Conservation (phyloP, 2,329 filamentous ascomycete genomes). For the Monosporascus sp. region DNA sequence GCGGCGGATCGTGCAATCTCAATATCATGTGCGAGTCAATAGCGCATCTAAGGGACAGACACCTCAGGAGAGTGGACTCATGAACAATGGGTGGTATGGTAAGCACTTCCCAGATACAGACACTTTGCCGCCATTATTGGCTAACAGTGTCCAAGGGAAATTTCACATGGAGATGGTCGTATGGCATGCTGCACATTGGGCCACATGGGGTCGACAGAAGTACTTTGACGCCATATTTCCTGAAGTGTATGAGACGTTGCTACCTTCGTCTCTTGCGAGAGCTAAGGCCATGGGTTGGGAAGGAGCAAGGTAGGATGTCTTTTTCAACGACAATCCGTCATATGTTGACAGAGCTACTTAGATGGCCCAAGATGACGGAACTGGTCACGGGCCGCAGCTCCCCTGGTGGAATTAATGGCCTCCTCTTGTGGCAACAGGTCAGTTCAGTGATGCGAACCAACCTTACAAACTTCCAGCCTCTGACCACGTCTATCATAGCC, state of each 20-base stretch:
- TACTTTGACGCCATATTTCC: conserved; percentile 33
- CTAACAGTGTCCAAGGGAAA: conserved; percentile 16
- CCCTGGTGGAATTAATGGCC: conserved; percentile 43
- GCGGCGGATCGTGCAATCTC: conserved; percentile 36
- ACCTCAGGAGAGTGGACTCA: conserved; percentile 38
- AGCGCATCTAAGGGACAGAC: conserved; percentile 30
- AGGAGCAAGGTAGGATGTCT: conserved; percentile 19
- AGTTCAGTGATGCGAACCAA: not conserved
- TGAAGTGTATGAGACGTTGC: conserved; percentile 27
- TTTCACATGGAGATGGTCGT: conserved; percentile 40
- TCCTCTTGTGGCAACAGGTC: conserved; percentile 45
- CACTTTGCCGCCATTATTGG: not conserved
- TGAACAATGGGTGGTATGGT: conserved; percentile 43
- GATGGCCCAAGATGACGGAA: conserved; percentile 47
- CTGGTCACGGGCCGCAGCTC: conserved; percentile 36
- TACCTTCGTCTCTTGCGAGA: conserved; percentile 24
- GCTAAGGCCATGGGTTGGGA: conserved; percentile 28
- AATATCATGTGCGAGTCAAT: conserved; percentile 39
- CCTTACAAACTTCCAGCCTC: not conserved
- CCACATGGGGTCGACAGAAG: conserved; percentile 31
- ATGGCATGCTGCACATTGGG: conserved; percentile 37
- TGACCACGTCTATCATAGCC: conserved; percentile 24
- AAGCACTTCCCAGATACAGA: conserved; percentile 5
- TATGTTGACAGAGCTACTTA: conserved; percentile 1
- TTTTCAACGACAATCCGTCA: not conserved